Percentiles rank a stretch among this genome's conserved stretches.
Conservation (phyloP, 2,329 filamentous ascomycete genomes). For the Paracorniculantispora psalliotae region DNA sequence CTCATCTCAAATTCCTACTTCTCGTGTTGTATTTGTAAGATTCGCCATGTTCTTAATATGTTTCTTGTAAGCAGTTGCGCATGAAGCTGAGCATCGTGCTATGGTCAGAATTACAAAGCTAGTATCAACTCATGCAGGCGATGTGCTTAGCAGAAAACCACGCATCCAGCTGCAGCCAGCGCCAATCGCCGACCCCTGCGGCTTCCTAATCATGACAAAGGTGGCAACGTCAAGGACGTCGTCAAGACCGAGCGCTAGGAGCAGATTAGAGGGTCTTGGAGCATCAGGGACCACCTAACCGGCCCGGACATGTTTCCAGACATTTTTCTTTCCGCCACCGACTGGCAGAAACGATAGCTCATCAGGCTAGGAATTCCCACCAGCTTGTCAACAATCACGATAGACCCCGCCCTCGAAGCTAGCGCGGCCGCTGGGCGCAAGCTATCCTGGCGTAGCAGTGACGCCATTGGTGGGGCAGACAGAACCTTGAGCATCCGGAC, state of each 20-base stretch:
- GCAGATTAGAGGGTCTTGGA: too few relatives aligned
- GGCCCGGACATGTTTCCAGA: not conserved
- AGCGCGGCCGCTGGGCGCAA: not conserved
- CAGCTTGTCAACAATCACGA: not conserved
- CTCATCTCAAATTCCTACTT: not conserved
- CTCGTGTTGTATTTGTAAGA: not conserved
- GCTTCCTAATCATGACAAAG: too few relatives aligned
- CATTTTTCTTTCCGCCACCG: not conserved
- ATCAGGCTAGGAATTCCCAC: not conserved
- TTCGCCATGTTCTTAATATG: not conserved
- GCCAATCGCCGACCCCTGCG: not conserved
- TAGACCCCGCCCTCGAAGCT: not conserved
- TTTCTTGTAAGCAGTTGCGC: not conserved
- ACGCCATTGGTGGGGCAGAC: constrained; percentile 14
- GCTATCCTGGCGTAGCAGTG: not conserved
- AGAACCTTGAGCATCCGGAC: constrained; percentile 2
- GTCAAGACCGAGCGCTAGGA: too few relatives aligned
- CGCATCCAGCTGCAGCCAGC: not conserved
- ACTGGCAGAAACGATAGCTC: not conserved
- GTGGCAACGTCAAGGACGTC: too few relatives aligned
- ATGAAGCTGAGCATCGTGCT: not conserved
- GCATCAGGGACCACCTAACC: too few relatives aligned
- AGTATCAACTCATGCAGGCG: not conserved
- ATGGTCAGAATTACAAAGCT: constrained; percentile 1
- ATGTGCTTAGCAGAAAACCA: not conserved